Evolutionary conservation across 306 rosid genomes (phyloP).

Genomic region (Trifolium subterraneum): DNA sequence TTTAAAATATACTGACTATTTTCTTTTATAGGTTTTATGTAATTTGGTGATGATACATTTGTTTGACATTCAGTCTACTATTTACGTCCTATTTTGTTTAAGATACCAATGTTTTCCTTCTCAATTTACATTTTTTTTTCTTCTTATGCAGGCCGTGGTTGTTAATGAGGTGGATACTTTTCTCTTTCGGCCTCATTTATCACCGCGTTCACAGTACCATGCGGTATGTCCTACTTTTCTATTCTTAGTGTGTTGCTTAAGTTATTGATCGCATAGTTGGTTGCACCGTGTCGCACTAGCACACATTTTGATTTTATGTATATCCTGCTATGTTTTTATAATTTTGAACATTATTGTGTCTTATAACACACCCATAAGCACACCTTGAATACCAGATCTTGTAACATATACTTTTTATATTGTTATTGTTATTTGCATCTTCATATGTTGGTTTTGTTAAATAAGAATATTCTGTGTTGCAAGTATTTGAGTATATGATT

Average conservation of each 20-base stretch:
- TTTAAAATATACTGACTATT: conserved; percentile 4
- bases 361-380: not conserved
- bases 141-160: conserved; percentile 73
- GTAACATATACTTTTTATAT: not conserved
- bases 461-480: conserved; percentile 9
- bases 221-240: conserved; percentile 63
- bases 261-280: no score
- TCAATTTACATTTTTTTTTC: not conserved
- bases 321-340: not conserved
- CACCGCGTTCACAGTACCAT: conserved; percentile 82
- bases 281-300: not conserved
- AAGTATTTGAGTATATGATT: not conserved
- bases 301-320: conserved; percentile 13
- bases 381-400: not conserved
- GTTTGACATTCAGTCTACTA: not conserved
- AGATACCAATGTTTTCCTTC: conserved; percentile 23
- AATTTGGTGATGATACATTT: conserved; percentile 13
- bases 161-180: conserved; percentile 93
- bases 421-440: not conserved
- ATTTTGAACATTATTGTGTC: not conserved
- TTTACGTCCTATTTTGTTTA: conserved; percentile 11
- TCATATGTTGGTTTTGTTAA: not conserved
- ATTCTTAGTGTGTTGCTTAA: not conserved
- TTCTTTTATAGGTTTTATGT: not conserved
- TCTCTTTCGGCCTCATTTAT: conserved; percentile 91